Evolutionary conservation across 176 grass and related monocot genomes (phyloP).

Genomic region (Eleusine coracana): DNA sequence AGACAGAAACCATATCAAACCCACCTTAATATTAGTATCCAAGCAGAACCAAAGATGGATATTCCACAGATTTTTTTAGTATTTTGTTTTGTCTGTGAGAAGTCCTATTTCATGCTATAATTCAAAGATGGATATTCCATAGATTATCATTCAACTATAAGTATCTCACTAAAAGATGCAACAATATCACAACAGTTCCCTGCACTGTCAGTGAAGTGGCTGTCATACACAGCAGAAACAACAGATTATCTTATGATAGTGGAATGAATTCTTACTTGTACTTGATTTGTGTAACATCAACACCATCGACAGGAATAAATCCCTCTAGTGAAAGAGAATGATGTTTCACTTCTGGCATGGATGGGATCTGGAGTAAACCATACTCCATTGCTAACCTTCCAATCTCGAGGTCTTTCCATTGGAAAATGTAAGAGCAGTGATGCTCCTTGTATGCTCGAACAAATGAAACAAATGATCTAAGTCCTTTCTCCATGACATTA

Average conservation of each 20-base stretch:
- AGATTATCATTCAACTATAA: neutral
- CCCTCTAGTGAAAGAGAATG: slow-evolving; percentile 83
- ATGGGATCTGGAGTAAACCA: slow-evolving; percentile 87
- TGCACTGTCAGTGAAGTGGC: neutral
- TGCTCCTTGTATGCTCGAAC: slow-evolving; percentile 95
- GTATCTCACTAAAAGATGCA: neutral
- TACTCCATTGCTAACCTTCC: slow-evolving; percentile 95
- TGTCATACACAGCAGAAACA: slow-evolving; percentile 5
- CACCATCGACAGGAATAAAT: slow-evolving; percentile 57
- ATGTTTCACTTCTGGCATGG: slow-evolving; percentile 96
- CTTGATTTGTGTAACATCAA: slow-evolving; percentile 77
- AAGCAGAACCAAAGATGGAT: neutral
- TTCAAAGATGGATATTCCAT: neutral
- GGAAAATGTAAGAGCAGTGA: slow-evolving; percentile 94
- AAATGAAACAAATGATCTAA: slow-evolving; percentile 93
- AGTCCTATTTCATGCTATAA: neutral
- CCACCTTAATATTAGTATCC: neutral
- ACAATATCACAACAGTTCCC: neutral
- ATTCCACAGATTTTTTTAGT: neutral
- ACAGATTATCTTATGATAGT: slow-evolving; percentile 6
- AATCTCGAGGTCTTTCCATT: slow-evolving; percentile 88
- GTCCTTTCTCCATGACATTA: slow-evolving; percentile 93
- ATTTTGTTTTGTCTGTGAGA: neutral
- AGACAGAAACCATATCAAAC: neutral
- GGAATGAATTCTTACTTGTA: slow-evolving; percentile 73